These are phyloP conservation scores for Fusarium abutilonis DNA, from an alignment of 2,329 filamentous ascomycete species.

Conservation along the genomic window DNA sequence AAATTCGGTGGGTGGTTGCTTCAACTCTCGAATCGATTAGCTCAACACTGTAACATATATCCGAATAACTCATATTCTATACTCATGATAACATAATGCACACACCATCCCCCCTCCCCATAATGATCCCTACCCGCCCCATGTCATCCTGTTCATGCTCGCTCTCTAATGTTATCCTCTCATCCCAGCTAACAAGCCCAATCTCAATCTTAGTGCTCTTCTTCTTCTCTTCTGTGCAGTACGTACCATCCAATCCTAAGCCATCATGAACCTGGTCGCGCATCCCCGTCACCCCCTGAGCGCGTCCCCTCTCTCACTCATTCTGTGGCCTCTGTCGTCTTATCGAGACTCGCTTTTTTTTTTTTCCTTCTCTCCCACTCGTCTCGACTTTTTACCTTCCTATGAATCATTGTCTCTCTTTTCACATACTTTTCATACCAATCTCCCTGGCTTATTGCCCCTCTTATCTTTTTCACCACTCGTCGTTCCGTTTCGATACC, in stretches of 20 bases:
- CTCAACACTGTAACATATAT: too few relatives aligned
- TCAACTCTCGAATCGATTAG: background rate
- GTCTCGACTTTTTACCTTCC: slow-evolving; percentile 14
- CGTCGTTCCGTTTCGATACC: slow-evolving; percentile 38
- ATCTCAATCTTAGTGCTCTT: slow-evolving; percentile 36
- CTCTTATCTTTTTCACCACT: slow-evolving; percentile 16
- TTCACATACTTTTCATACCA: slow-evolving; percentile 27
- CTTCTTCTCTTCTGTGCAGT: slow-evolving; percentile 23
- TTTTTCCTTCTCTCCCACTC: slow-evolving; percentile 28
- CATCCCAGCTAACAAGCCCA: slow-evolving; percentile 29
- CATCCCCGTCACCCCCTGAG: slow-evolving; percentile 41
- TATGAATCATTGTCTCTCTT: slow-evolving; percentile 27
- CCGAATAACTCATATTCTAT: too few relatives aligned
- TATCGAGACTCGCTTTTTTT: slow-evolving; percentile 23
- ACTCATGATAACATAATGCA: too few relatives aligned
- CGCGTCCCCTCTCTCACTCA: slow-evolving; percentile 29
- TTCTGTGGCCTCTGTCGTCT: slow-evolving; percentile 29
- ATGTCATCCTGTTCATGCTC: slow-evolving; percentile 32
- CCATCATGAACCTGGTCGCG: slow-evolving; percentile 37
- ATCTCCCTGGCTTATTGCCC: slow-evolving; percentile 26
- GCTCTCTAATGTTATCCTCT: slow-evolving; percentile 14
- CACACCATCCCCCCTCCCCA: slow-evolving; percentile 8
- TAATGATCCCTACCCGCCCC: slow-evolving; percentile 19
- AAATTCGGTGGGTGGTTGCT: background rate
- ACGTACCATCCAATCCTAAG: slow-evolving; percentile 8